These are phyloP conservation scores for Penicillium sp. DNA, from an alignment of 2,329 filamentous ascomycete species.

Conservation along the genomic window DNA sequence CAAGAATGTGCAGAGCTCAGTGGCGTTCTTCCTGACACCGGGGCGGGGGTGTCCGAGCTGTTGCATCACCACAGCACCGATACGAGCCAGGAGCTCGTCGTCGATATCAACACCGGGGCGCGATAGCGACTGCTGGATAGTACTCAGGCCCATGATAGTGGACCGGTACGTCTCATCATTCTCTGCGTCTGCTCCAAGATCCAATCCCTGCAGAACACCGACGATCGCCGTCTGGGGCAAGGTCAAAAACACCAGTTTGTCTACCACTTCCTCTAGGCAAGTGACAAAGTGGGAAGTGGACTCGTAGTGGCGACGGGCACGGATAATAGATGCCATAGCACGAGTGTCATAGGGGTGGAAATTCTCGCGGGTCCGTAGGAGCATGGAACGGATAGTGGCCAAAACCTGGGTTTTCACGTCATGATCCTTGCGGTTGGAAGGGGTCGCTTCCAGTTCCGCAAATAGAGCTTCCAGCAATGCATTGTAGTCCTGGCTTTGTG, in stretches of 20 bases:
- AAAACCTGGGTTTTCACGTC: constrained; percentile 47
- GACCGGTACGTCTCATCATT: constrained; percentile 34
- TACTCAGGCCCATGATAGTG: constrained; percentile 35
- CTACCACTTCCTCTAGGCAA: constrained; percentile 41
- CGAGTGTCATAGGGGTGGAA: constrained; percentile 38
- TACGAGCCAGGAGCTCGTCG: constrained; percentile 21
- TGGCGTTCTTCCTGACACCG: constrained; percentile 41
- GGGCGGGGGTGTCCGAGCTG: constrained; percentile 36
- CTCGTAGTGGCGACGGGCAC: constrained; percentile 40
- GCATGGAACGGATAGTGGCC: constrained; percentile 42
- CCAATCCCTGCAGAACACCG: constrained; percentile 35
- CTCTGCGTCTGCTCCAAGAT: constrained; percentile 32
- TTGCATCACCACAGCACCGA: constrained; percentile 37
- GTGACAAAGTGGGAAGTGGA: constrained; percentile 42
- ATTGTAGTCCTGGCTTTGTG: constrained; percentile 39
- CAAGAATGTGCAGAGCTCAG: constrained; percentile 37
- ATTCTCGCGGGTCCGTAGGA: constrained; percentile 36
- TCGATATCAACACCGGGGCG: constrained; percentile 21
- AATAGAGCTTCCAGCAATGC: constrained; percentile 41
- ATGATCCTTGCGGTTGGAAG: constrained; percentile 31
- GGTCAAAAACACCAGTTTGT: constrained; percentile 35
- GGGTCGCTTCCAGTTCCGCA: constrained; percentile 36
- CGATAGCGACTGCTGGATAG: constrained; percentile 22
- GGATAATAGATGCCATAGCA: constrained; percentile 39
- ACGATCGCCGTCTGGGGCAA: constrained; percentile 26